phyloP scores from a whole-genome alignment of 1,139 yeast species.

The Wickerhamiella pararugosa region DNA sequence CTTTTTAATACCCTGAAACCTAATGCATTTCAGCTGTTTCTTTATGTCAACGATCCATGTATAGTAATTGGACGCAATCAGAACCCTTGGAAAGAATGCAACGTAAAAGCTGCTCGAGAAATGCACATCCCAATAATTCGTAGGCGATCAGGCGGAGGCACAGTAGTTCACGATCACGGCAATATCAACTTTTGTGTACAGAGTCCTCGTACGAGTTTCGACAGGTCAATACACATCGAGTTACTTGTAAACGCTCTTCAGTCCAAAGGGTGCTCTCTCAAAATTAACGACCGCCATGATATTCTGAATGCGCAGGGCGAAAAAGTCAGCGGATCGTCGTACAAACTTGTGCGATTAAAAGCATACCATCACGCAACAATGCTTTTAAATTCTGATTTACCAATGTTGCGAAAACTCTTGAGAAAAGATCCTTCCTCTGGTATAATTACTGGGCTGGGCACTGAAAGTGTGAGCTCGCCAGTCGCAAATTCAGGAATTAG shows the following conservation, averaged over 20 bases:
- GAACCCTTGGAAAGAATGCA: slow-evolving; percentile 83
- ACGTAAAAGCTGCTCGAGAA: slow-evolving; percentile 40
- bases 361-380: slow-evolving; percentile 96
- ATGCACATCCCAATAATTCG: slow-evolving; percentile 56
- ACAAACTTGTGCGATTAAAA: slow-evolving; percentile 64
- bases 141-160: slow-evolving; percentile 87
- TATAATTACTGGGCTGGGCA: slow-evolving; percentile 41
- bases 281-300: slow-evolving; percentile 66
- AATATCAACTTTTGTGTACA: slow-evolving; percentile 78
- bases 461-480: slow-evolving; percentile 63
- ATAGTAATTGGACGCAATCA: slow-evolving; percentile 95
- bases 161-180: slow-evolving; percentile 92
- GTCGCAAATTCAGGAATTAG: slow-evolving; percentile 48
- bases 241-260: slow-evolving; percentile 32
- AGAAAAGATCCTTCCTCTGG: slow-evolving; percentile 36
- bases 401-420: slow-evolving; percentile 41
- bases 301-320: slow-evolving; percentile 37
- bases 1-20: slow-evolving; percentile 33
- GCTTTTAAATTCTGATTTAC: slow-evolving; percentile 56
- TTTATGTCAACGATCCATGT: slow-evolving; percentile 69
- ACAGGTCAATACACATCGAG: slow-evolving; percentile 46
- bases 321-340: slow-evolving; percentile 85
- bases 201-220: slow-evolving; percentile 52
- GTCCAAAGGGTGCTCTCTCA: slow-evolving; percentile 24
- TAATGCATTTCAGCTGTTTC: slow-evolving; percentile 39